phyloP scores from a whole-genome alignment of 2,329 filamentous ascomycete genomes.

The Metarhizium brunneum region DNA sequence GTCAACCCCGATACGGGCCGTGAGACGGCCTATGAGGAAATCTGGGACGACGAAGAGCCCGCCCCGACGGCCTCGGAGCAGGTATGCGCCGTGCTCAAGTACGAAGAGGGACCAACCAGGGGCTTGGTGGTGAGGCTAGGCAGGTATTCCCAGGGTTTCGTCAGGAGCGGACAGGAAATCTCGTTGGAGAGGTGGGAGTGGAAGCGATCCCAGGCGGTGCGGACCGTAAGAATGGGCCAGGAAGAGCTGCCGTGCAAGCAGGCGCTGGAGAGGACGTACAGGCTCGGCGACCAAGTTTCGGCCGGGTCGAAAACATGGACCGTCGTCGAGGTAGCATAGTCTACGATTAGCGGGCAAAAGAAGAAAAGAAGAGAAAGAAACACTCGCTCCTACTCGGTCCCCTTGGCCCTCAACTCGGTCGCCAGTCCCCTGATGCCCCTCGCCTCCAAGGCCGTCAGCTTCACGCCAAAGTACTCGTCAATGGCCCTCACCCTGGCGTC shows the following conservation, averaged over 20 bases:
- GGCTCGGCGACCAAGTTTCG: constrained; percentile 2
- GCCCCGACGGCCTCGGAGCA: neutral
- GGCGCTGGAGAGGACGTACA: constrained; percentile 2
- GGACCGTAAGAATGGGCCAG: constrained; percentile 26
- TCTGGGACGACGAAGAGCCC: neutral
- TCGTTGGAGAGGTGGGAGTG: constrained; percentile 48
- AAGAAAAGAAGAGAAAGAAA: too few species aligned
- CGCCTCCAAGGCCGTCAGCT: constrained; percentile 34
- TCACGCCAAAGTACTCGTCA: constrained; percentile 39
- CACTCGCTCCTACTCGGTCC: too few species aligned
- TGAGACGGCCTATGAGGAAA: constrained; percentile 52
- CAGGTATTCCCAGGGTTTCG: constrained; percentile 44
- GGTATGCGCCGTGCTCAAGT: constrained; percentile 30
- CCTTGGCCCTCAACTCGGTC: constrained; percentile 11
- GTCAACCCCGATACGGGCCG: constrained; percentile 44
- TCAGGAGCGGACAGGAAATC: constrained; percentile 33
- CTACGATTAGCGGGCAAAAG: neutral
- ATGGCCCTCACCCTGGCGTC: constrained; percentile 38
- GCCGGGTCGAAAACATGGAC: constrained; percentile 6
- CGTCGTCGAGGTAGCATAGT: constrained; percentile 8
- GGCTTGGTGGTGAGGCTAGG: constrained; percentile 48
- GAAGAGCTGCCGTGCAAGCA: constrained; percentile 25
- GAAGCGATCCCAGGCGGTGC: constrained; percentile 16
- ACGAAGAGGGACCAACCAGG: constrained; percentile 25
- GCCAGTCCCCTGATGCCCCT: constrained; percentile 34